Base-by-base conservation (phyloP, 805 yeast genomes). In the Candida boleticola region DNA sequence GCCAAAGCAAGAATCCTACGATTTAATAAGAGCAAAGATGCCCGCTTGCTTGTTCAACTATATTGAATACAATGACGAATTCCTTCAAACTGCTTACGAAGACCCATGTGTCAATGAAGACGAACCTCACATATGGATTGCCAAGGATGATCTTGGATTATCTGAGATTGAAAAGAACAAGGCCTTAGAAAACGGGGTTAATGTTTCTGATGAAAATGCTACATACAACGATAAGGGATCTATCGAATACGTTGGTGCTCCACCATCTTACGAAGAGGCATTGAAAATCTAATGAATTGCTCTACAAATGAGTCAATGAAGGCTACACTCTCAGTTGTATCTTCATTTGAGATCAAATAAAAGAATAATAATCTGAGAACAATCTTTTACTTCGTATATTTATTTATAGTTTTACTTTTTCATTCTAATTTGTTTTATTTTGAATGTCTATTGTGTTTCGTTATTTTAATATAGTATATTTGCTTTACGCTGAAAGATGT, bases 91-190 rank as follows among this genome's bases (percentile, higher is more conserved):
- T 39, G 71, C 75, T 17, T 83, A 79, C 52, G 67, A 72, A 29
- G 77, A 80, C 52, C 87, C 88, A 19, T 75, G 77, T 31, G 74
- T 80, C 29, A 61, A 57, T n/a, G 82, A 71, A 25, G 73, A 64
- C 5, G 79, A 68, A 46, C 87, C 89, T 23, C 74, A 75, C 43
- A 67, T 84, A 38, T 86, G 95, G 95, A 67, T 85, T 47, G 80
- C 85, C 33, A 75, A 68, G 50, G 95, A 86, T 60, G 66, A 75
- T 4, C 63, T 80, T 68, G 92, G 93, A 4, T 69, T 86, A 41
- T 75, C 86, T 14, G 74, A 74, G 38, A 71, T 74, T 43, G 82
- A 83, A 55, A 74, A 81, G 47, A 66, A 66, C 27, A 73, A 73
- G 48, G 80, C 85, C 10, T 61, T 71, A n/a, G 80, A 76, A 22